Conservation (phyloP, 148 eudicot genomes). For the Hydrangea macrophylla region DNA sequence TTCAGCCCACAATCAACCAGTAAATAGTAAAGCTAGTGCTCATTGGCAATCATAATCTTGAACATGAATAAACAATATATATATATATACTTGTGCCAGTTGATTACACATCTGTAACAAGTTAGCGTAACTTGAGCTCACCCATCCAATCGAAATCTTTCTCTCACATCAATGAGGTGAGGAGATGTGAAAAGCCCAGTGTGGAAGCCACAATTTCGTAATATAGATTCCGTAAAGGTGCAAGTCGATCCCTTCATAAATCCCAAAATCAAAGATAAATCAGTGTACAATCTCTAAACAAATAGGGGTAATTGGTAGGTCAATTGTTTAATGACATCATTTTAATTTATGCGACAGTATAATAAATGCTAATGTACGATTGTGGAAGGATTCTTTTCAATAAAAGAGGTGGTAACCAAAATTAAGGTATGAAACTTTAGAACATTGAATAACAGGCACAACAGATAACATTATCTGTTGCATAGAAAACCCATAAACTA, state of each 20-base stretch:
- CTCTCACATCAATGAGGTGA: conserved; percentile 94
- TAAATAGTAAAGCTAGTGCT: not conserved
- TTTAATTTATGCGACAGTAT: too few species aligned
- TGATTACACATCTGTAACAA: too few species aligned
- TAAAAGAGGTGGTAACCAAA: not conserved
- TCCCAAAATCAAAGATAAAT: conserved; percentile 6
- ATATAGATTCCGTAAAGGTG: conserved; percentile 75
- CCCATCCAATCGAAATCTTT: conserved; percentile 94
- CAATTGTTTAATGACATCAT: not conserved
- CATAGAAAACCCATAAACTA: not conserved
- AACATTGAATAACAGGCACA: not conserved
- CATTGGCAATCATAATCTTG: not conserved
- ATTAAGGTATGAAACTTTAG: not conserved
- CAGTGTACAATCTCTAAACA: conserved; percentile 18
- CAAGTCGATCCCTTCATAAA: conserved; percentile 94
- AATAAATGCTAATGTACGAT: too few species aligned
- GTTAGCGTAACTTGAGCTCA: conserved; percentile 24
- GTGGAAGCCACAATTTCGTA: conserved; percentile 85
- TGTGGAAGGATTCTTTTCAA: not conserved
- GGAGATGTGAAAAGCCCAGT: conserved; percentile 99
- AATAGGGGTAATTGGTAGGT: not conserved
- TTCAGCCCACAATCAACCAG: too few species aligned
- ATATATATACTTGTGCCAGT: not conserved
- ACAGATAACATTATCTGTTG: too few species aligned
- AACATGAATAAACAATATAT: not conserved